A percentile compares a stretch with the other conserved stretches of the same genome.
phyloP scores from a whole-genome alignment of 2,329 filamentous ascomycete genomes.

The Corinectria fuckeliana region DNA sequence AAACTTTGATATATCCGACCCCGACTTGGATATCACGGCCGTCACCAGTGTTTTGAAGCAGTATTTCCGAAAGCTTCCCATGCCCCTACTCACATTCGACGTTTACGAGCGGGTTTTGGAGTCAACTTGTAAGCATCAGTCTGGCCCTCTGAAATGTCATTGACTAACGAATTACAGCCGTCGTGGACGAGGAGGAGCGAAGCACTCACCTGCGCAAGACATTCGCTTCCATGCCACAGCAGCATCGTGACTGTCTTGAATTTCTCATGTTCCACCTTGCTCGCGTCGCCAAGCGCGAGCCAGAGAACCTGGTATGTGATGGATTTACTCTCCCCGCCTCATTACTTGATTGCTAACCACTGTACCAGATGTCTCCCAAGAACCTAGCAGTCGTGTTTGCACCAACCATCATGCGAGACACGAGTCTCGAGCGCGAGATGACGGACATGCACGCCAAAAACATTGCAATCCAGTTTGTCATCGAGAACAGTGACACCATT shows the following conservation, averaged over 20 bases:
- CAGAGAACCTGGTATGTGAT: slow-evolving; percentile 77
- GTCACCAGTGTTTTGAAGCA: slow-evolving; percentile 96
- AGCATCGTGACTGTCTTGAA: slow-evolving; percentile 88
- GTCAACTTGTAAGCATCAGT: slow-evolving; percentile 68
- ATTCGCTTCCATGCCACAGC: slow-evolving; percentile 78
- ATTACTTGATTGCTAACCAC: slow-evolving; percentile 24
- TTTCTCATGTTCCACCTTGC: slow-evolving; percentile 94
- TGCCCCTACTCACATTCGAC: slow-evolving; percentile 87
- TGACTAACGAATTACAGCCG: slow-evolving; percentile 53
- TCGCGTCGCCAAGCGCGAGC: slow-evolving; percentile 81
- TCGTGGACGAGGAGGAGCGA: slow-evolving; percentile 71
- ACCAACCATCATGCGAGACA: slow-evolving; percentile 94
- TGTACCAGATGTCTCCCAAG: slow-evolving; percentile 83
- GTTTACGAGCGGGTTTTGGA: slow-evolving; percentile 91
- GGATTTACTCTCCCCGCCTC: not conserved
- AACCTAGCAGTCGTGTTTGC: slow-evolving; percentile 98
- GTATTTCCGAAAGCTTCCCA: slow-evolving; percentile 93
- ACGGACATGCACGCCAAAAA: slow-evolving; percentile 96
- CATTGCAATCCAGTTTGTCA: slow-evolving; percentile 86
- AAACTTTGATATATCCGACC: slow-evolving; percentile 92
- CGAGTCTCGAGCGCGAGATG: slow-evolving; percentile 91
- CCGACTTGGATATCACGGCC: slow-evolving; percentile 91
- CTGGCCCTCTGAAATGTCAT: not conserved
- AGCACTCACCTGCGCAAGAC: slow-evolving; percentile 74
- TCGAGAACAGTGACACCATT: slow-evolving; percentile 86